These are phyloP conservation scores for Bocquillonia castaneifolia DNA, from an alignment of 441 rosid genomes.

Conservation along the genomic window DNA sequence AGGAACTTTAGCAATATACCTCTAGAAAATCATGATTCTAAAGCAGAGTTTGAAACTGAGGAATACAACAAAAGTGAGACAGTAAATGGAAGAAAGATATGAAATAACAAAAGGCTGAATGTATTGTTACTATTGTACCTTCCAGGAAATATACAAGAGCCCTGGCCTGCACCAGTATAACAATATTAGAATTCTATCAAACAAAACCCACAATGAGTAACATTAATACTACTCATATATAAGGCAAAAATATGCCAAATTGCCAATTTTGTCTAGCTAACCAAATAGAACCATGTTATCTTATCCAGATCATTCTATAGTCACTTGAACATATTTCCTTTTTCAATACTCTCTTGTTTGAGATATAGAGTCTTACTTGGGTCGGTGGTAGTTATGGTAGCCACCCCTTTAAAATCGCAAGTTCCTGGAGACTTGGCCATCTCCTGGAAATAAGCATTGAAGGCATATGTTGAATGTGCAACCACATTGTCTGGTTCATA, in stretches of 20 bases:
- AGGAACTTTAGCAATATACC: conserved; percentile 17
- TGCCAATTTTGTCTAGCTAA: not conserved
- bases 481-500: conserved; percentile 72
- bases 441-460: conserved; percentile 74
- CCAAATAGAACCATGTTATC: not conserved
- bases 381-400: conserved; percentile 72
- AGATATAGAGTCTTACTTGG: conserved; percentile 54
- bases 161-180: conserved; percentile 57
- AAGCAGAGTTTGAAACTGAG: not conserved
- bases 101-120: too few relatives aligned
- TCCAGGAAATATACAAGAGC: conserved; percentile 69
- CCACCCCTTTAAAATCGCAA: conserved; percentile 91
- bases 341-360: not conserved
- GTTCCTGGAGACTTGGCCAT: conserved; percentile 68
- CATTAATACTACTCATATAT: not conserved
- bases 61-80: not conserved
- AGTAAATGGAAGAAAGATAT: not conserved
- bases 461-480: conserved; percentile 75
- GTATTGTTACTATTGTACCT: conserved; percentile 58
- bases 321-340: not conserved
- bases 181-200: conserved; percentile 13
- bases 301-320: not conserved
- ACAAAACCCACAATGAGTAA: not conserved
- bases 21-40: conserved; percentile 2
- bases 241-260: not conserved